phyloP scores from a whole-genome alignment of 2,329 filamentous ascomycete genomes.

The Penicillium decumbens region DNA sequence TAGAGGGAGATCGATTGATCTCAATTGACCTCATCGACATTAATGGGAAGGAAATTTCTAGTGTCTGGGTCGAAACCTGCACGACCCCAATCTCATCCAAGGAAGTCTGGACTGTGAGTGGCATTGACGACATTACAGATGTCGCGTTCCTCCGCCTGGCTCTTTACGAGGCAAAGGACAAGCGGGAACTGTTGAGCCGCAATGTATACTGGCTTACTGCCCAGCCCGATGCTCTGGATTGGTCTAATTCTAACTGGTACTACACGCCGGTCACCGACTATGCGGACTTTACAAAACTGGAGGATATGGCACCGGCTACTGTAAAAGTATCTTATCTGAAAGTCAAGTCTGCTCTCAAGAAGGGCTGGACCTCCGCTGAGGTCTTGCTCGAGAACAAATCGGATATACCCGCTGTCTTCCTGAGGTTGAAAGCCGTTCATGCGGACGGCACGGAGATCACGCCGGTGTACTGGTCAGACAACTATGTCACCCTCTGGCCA shows the following conservation, averaged over 20 bases:
- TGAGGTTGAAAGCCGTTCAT: constrained; percentile 51
- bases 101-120: constrained; percentile 31
- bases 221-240: constrained; percentile 49
- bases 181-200: constrained; percentile 44
- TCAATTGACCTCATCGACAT: constrained; percentile 49
- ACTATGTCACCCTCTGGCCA: constrained; percentile 60
- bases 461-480: constrained; percentile 57
- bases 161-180: constrained; percentile 34
- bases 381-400: constrained; percentile 52
- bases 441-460: constrained; percentile 43
- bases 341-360: background rate
- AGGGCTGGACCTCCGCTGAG: constrained; percentile 16
- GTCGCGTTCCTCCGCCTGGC: constrained; percentile 51
- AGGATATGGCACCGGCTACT: constrained; percentile 36
- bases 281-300: constrained; percentile 47
- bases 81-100: constrained; percentile 48
- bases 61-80: constrained; percentile 25
- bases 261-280: constrained; percentile 54
- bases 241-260: constrained; percentile 57
- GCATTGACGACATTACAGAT: constrained; percentile 35
- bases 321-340: constrained; percentile 31
- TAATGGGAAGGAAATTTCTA: constrained; percentile 44
- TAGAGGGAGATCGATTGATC: constrained; percentile 42
- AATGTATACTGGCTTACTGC: constrained; percentile 59
- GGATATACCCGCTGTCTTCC: constrained; percentile 54